Percentiles rank a stretch among this genome's conserved stretches.
phyloP scores from a whole-genome alignment of 2,329 filamentous ascomycete species.

The Sporothrix euskadiensis region DNA sequence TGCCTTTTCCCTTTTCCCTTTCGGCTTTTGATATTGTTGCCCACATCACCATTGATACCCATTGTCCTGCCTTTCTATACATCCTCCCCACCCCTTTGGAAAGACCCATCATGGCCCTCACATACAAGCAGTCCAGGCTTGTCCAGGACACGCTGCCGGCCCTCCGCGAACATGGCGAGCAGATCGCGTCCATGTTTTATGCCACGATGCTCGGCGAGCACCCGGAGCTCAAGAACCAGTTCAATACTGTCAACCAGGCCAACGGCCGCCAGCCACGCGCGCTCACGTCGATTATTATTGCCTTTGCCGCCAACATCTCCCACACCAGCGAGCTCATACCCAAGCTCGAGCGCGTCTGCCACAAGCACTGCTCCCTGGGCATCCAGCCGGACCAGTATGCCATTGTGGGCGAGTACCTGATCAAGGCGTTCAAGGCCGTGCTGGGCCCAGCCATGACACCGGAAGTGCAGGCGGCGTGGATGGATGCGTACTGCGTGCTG shows the following conservation, averaged over 20 bases:
- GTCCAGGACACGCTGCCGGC: conserved; percentile 72
- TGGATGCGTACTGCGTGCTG: conserved; percentile 70
- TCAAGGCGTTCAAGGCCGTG: conserved; percentile 66
- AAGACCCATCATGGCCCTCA: conserved; percentile 42
- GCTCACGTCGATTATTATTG: conserved; percentile 64
- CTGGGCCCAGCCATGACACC: conserved; percentile 66
- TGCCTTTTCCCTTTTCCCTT: neutral
- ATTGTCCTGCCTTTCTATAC: neutral
- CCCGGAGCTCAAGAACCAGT: conserved; percentile 67
- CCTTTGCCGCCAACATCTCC: conserved; percentile 71
- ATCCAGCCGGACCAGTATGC: conserved; percentile 69
- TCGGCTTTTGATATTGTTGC: neutral
- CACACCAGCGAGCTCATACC: conserved; percentile 57
- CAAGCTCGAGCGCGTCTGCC: conserved; percentile 59
- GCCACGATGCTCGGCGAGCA: conserved; percentile 64
- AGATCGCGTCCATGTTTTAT: conserved; percentile 73
- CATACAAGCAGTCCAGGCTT: conserved; percentile 59
- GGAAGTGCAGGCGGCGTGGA: conserved; percentile 67
- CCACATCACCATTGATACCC: neutral
- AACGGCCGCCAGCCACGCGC: conserved; percentile 63
- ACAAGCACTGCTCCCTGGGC: conserved; percentile 72
- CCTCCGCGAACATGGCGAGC: conserved; percentile 65
- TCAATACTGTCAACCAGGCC: conserved; percentile 67
- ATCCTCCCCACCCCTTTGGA: neutral
- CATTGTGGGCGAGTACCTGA: conserved; percentile 68